Conservation (phyloP, 2,329 filamentous ascomycete species). For the Zymoseptoria passerinii region DNA sequence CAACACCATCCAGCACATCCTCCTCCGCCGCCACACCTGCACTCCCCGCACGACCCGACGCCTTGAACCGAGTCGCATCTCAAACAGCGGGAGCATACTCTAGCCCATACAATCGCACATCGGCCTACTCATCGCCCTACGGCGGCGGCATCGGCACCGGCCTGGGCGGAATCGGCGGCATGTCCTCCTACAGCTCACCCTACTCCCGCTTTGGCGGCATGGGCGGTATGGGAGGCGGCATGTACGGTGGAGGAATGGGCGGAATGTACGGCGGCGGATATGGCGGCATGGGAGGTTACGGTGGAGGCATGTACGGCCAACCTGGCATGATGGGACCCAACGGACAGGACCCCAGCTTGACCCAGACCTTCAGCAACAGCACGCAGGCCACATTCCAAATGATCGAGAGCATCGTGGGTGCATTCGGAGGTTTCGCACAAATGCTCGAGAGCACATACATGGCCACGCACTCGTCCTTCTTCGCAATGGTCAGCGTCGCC, state of each 20-base stretch:
- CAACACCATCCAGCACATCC: constrained; percentile 35
- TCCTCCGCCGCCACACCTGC: constrained; percentile 48
- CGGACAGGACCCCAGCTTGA: constrained; percentile 87
- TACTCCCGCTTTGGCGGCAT: constrained; percentile 41
- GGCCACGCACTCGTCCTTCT: constrained; percentile 98
- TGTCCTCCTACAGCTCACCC: constrained; percentile 33
- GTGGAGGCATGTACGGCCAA: constrained; percentile 33
- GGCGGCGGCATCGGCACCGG: constrained; percentile 36
- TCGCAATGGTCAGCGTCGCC: constrained; percentile 96
- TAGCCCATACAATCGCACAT: constrained; percentile 37
- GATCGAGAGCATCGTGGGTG: constrained; percentile 91
- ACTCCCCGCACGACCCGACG: constrained; percentile 71
- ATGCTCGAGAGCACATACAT: constrained; percentile 99
- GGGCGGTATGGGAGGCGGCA: constrained; percentile 33
- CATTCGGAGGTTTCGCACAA: constrained; percentile 95
- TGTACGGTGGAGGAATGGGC: constrained; percentile 24
- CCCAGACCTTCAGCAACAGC: constrained; percentile 89
- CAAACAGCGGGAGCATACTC: constrained; percentile 75
- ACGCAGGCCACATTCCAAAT: constrained; percentile 97
- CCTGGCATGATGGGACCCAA: constrained; percentile 45
- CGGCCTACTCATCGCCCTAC: constrained; percentile 46
- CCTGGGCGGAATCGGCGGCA: constrained; percentile 27
- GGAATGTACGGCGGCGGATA: constrained; percentile 25
- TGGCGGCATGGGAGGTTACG: constrained; percentile 21
- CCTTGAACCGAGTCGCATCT: constrained; percentile 71